phyloP scores from a whole-genome alignment of 306 rosid species.

The Corylus americana region DNA sequence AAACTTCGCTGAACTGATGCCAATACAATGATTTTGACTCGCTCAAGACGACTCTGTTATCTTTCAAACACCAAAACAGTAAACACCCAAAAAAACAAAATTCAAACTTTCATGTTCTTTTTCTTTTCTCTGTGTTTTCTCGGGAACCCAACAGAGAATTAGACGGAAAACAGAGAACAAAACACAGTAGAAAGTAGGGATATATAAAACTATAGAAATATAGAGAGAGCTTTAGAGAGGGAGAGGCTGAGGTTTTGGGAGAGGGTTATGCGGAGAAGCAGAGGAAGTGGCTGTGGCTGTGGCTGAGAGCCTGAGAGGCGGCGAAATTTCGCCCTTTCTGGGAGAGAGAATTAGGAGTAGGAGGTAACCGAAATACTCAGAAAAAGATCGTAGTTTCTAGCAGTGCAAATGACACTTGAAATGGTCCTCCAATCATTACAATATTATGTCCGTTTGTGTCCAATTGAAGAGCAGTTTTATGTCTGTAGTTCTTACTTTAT shows the following conservation, averaged over 20 bases:
- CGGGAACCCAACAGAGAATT: not conserved
- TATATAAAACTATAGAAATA: not conserved
- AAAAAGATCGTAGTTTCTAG: not conserved
- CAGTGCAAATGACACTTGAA: not conserved
- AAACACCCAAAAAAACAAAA: not conserved
- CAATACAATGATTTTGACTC: not conserved
- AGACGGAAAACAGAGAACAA: not conserved
- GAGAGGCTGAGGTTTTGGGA: conserved; percentile 19
- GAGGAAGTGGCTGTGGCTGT: conserved; percentile 30
- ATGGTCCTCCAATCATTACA: not conserved
- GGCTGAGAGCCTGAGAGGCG: conserved; percentile 30
- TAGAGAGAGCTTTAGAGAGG: conserved; percentile 11
- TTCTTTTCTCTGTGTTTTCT: not conserved
- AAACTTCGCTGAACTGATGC: not conserved
- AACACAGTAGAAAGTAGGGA: not conserved
- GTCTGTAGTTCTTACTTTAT: conserved; percentile 7
- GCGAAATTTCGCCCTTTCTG: conserved; percentile 36
- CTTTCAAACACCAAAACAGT: not conserved
- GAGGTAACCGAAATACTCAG: not conserved
- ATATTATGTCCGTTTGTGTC: not conserved
- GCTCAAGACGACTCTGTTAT: not conserved
- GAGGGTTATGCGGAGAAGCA: conserved; percentile 12
- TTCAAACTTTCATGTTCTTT: not conserved
- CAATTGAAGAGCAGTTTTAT: not conserved
- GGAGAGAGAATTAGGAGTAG: not conserved